A percentile compares a stretch with the other conserved stretches of the same genome.
Evolutionary conservation across 2,329 filamentous ascomycete genomes (phyloP).

Genomic region (Alternaria hordeiaustralica): DNA sequence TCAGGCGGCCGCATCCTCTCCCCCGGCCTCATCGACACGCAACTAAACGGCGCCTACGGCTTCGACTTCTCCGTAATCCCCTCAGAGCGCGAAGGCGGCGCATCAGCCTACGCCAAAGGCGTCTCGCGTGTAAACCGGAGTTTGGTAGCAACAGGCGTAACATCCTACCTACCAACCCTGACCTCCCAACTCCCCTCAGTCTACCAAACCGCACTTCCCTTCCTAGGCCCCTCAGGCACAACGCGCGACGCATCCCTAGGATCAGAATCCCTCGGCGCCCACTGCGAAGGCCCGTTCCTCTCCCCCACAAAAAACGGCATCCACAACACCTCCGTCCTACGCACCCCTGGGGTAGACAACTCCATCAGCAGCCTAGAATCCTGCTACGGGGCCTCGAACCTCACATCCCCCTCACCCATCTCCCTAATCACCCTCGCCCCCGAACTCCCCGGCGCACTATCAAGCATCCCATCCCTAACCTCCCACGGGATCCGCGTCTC

Average conservation of each 20-base stretch:
- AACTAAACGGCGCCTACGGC: constrained; percentile 90
- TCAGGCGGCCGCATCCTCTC: constrained; percentile 76
- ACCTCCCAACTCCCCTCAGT: constrained; percentile 81
- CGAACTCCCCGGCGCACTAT: constrained; percentile 74
- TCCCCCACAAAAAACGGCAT: constrained; percentile 84
- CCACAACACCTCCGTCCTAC: constrained; percentile 77
- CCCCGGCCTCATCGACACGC: constrained; percentile 87
- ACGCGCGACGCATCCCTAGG: constrained; percentile 69
- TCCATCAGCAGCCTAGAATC: constrained; percentile 69
- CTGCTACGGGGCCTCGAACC: constrained; percentile 76
- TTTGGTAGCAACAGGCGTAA: constrained; percentile 81
- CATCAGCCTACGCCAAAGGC: constrained; percentile 72
- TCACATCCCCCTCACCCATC: constrained; percentile 60
- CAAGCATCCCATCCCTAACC: constrained; percentile 70
- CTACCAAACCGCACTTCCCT: constrained; percentile 80
- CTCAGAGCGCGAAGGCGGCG: constrained; percentile 63
- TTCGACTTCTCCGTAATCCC: constrained; percentile 88
- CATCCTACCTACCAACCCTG: constrained; percentile 84
- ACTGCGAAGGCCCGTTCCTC: constrained; percentile 90
- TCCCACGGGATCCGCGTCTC: constrained; percentile 74
- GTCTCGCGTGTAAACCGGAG: constrained; percentile 73
- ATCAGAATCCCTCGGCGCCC: constrained; percentile 85
- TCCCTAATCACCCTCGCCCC: constrained; percentile 88
- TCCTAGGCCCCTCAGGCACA: constrained; percentile 73
- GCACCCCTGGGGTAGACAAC: constrained; percentile 58